These are phyloP conservation scores for Knoxdaviesia proteae DNA, from an alignment of 2,329 filamentous ascomycete genomes.

Conservation along the genomic window DNA sequence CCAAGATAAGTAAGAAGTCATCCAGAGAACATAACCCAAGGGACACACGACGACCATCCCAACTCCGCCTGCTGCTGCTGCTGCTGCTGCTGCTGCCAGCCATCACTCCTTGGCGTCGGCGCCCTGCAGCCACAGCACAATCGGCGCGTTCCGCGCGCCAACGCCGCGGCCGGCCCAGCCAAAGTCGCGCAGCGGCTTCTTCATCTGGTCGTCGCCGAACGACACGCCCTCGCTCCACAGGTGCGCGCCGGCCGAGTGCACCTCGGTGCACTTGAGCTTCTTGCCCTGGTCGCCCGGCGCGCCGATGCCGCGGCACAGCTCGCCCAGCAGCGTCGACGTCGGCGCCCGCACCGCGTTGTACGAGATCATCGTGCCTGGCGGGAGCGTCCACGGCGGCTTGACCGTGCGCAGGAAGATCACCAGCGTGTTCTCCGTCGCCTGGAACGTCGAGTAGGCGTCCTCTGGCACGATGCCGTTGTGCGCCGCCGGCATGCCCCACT, in stretches of 20 bases:
- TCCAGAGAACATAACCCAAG: no score
- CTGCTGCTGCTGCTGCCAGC: no score
- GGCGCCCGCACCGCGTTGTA: conserved; percentile 33
- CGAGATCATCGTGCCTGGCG: conserved; percentile 17
- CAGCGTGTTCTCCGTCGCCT: no score
- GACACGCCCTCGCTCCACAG: conserved; percentile 36
- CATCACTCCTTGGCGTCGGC: no score
- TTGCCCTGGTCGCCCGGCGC: conserved; percentile 25
- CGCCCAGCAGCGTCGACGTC: conserved; percentile 26
- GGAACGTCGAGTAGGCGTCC: no score
- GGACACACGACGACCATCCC: no score
- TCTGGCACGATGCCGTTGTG: no score
- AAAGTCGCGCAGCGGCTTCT: conserved; percentile 28
- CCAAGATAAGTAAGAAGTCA: no score
- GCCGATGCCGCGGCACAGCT: conserved; percentile 38
- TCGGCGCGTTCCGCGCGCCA: conserved; percentile 23
- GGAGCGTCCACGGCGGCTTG: conserved; percentile 27
- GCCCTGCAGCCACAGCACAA: conserved; percentile 14
- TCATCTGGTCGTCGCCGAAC: conserved; percentile 24
- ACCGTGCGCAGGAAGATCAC: no score
- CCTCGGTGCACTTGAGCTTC: conserved; percentile 36
- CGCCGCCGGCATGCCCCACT: no score
- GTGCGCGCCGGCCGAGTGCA: conserved; percentile 31
- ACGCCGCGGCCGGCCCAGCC: conserved; percentile 36
- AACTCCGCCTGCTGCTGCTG: no score